Evolutionary conservation across 805 yeast species (phyloP), one percentile per base, ranked within the genome.

Genomic region (Metschnikowia amazonensis): DNA sequence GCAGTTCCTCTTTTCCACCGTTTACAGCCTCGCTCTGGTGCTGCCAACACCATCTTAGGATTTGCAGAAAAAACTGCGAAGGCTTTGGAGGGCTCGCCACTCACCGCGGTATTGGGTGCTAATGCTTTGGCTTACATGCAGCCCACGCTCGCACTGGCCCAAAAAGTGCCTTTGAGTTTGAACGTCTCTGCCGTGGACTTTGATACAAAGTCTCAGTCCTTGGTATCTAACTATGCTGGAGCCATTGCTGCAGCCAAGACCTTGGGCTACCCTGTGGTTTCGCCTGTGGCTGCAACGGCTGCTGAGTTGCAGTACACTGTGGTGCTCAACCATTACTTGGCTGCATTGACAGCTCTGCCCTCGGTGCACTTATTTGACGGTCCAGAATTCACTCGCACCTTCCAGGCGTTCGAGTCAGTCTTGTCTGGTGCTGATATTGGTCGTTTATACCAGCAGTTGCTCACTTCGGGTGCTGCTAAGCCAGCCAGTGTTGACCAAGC

Each of bases 281-380:
- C 86, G 5, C 90, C 97, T 3, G 72, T 81, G 27, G 36, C 62
- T 21, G 69, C 74, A 21, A 58, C 74, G 31, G 75, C 72, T 14
- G 30, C 53, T 13, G 95, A 87, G 62, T 77, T 81, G 43, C 92
- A 86, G 65, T 80, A 79, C 51, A 70, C 82, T 43, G 62, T 95
- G 18, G 65, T 85, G 32, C 72, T 88, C 55, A 75, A 89, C 40
- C 70, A 82, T 35, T 84, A 77, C 42, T 67, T 84, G 52, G 82
- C 90, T 17, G 52, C 62, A 3, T 56, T 65, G 44, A 64, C 67
- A 25, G 72, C 77, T 27, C 66, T 67, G 23, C 86, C 95, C 3
- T 75, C 84, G 11, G 62, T 89, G 45, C 82, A 86, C 64, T 72
- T 88, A 50, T 88, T 84, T 61, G 97, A 90, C 63, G 97, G 97